phyloP scores from a whole-genome alignment of 2,329 filamentous ascomycete species.

The Clonostachys chloroleuca region DNA sequence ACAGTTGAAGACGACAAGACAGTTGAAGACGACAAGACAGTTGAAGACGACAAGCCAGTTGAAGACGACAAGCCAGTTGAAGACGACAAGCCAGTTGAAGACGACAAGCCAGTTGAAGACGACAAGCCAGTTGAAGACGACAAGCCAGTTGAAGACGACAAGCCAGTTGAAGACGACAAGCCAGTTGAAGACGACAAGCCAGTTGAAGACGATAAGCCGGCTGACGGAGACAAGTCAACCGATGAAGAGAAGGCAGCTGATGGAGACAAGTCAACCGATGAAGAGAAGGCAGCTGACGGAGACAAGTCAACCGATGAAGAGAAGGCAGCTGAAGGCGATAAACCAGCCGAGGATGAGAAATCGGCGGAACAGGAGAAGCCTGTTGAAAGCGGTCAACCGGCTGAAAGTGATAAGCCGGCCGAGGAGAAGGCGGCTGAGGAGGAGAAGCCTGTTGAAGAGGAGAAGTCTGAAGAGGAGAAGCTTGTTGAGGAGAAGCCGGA shows the following conservation, averaged over 20 bases:
- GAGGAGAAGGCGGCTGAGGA: neutral
- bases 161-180: neutral
- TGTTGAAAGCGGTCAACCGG: no score
- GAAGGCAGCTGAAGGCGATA: neutral
- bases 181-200: no score
- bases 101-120: neutral
- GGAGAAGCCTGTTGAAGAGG: neutral
- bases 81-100: neutral
- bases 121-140: neutral
- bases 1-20: conserved; percentile 1
- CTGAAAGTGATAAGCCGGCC: neutral
- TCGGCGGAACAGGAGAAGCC: neutral
- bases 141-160: neutral
- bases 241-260: no score
- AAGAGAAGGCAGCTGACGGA: no score
- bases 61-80: neutral
- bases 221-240: no score
- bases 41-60: neutral
- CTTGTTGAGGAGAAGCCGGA: neutral
- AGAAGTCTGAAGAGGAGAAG: neutral
- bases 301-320: neutral
- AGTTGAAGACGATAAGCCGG: no score
- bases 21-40: neutral
- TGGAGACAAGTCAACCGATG: no score
- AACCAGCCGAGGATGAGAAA: neutral